A percentile compares a stretch with the other conserved stretches of the same genome.
Conservation (phyloP, 176 grass and related monocot species). For the Juncus inflexus region DNA sequence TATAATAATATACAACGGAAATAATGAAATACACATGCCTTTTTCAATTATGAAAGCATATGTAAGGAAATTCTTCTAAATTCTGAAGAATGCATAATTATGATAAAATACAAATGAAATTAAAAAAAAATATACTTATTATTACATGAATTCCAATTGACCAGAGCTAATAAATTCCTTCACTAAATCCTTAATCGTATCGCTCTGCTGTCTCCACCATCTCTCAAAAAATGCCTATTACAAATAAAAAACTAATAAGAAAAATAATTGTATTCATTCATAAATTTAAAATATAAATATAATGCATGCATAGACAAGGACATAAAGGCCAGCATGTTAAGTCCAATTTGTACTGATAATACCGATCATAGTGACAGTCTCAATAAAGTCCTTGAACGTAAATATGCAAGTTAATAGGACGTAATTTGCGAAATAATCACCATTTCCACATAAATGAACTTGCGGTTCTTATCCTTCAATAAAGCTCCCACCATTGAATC, state of each 20-base stretch:
- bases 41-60: too few relatives aligned
- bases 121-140: background rate
- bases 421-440: slow-evolving; percentile 25
- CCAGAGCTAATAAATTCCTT: slow-evolving; percentile 70
- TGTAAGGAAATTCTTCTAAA: too few relatives aligned
- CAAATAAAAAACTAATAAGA: background rate
- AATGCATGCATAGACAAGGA: background rate
- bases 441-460: slow-evolving; percentile 85
- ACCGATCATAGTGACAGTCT: too few relatives aligned
- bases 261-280: background rate
- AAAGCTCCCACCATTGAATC: slow-evolving; percentile 68
- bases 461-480: slow-evolving; percentile 80
- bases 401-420: too few relatives aligned
- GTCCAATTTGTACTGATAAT: background rate
- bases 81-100: too few relatives aligned
- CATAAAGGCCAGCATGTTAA: background rate
- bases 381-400: too few relatives aligned
- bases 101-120: background rate
- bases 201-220: slow-evolving; percentile 84
- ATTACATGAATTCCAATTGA: slow-evolving; percentile 78
- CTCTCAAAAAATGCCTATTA: slow-evolving; percentile 84
- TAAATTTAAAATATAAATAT: background rate
- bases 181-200: slow-evolving; percentile 57
- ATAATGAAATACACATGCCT: too few relatives aligned
- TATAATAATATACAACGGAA: too few relatives aligned